phyloP scores from a whole-genome alignment of 2,329 filamentous ascomycete genomes.

The Ilyonectria destructans region DNA sequence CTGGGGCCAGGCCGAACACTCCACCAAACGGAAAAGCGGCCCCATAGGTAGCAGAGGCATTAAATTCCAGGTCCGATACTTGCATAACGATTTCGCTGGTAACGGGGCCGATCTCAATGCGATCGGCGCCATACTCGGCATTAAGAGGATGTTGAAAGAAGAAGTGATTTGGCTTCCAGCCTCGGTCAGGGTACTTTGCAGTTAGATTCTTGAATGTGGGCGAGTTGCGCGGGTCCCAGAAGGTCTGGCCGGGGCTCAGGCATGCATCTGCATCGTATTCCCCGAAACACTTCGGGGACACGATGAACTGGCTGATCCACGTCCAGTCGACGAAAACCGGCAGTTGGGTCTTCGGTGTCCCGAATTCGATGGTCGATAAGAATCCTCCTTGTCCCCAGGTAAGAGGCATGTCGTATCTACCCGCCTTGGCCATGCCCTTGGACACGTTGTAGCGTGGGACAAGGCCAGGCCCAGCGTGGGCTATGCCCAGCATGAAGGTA shows the following conservation, averaged over 20 bases:
- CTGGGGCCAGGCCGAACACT: conserved; percentile 26
- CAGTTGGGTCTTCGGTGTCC: conserved; percentile 11
- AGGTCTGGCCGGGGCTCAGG: conserved; percentile 16
- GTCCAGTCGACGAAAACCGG: conserved; percentile 30
- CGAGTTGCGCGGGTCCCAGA: conserved; percentile 24
- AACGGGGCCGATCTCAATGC: conserved; percentile 17
- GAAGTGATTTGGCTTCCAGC: conserved; percentile 27
- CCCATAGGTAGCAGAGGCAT: conserved; percentile 22
- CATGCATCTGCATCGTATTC: conserved; percentile 19
- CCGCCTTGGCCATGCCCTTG: conserved; percentile 8
- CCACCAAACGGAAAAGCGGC: conserved; percentile 24
- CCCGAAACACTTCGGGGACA: conserved; percentile 28
- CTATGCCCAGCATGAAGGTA: conserved; percentile 14
- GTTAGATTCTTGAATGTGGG: conserved; percentile 23
- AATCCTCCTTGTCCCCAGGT: conserved; percentile 15
- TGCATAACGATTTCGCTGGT: conserved; percentile 23
- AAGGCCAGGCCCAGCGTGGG: conserved; percentile 23
- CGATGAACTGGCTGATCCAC: conserved; percentile 32
- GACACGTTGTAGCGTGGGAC: conserved; percentile 13
- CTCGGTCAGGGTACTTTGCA: conserved; percentile 18
- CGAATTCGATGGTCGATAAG: conserved; percentile 26
- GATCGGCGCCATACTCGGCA: conserved; percentile 27
- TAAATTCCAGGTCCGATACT: conserved; percentile 28
- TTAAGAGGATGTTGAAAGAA: conserved; percentile 21
- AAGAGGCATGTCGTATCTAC: conserved; percentile 22